phyloP scores from a whole-genome alignment of 2,329 filamentous ascomycete species.

The Arthrobotrys pseudoclavata region DNA sequence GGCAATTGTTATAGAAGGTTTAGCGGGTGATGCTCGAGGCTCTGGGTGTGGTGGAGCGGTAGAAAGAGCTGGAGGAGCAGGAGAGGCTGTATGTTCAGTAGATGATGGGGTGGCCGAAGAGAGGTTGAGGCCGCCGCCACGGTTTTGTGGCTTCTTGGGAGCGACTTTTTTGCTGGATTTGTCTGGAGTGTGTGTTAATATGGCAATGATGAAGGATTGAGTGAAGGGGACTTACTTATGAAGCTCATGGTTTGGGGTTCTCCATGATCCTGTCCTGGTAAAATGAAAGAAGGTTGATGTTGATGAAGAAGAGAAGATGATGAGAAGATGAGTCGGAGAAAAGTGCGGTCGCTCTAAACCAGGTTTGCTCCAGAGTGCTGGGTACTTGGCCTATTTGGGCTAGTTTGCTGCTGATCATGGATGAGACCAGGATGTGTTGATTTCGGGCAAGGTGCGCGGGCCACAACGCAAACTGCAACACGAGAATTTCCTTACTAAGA shows the following conservation, averaged over 20 bases:
- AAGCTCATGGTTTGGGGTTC: constrained; percentile 52
- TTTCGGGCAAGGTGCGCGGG: constrained; percentile 2
- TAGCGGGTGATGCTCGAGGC: constrained; percentile 30
- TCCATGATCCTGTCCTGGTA: constrained; percentile 17
- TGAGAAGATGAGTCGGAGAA: constrained; percentile 20
- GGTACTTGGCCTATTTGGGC: background rate
- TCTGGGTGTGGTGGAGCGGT: constrained; percentile 28
- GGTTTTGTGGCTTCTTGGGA: constrained; percentile 56
- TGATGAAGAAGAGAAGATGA: constrained; percentile 3
- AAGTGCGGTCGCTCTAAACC: background rate
- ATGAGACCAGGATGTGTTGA: constrained; percentile 17
- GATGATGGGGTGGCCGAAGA: constrained; percentile 44
- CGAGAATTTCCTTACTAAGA: constrained; percentile 25
- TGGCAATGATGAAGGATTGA: background rate
- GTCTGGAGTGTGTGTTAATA: constrained; percentile 15
- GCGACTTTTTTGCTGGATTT: constrained; percentile 58
- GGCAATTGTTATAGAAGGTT: constrained; percentile 43
- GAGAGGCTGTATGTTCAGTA: constrained; percentile 56
- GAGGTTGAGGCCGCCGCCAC: constrained; percentile 34
- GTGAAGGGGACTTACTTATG: constrained; percentile 37
- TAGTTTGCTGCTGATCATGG: background rate
- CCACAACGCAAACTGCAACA: constrained; percentile 25
- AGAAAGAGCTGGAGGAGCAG: constrained; percentile 34
- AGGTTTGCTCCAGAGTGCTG: background rate
- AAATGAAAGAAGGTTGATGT: constrained; percentile 3